Conservation (phyloP, 371 early-diverging fungal genomes). For the Haplosporangium sp. region DNA sequence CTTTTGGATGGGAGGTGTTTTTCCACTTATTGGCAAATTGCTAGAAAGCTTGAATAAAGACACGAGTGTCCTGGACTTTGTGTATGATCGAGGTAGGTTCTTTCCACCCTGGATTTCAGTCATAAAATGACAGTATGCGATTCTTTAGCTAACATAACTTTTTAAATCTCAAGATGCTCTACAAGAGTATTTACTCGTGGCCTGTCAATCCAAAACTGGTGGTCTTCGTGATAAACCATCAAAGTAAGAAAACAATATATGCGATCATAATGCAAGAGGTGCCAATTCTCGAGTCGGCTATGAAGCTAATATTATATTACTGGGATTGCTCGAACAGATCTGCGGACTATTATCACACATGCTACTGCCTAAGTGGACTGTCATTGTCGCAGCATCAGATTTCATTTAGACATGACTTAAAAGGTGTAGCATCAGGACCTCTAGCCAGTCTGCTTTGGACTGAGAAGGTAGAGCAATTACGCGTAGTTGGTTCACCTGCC, state of each 20-base stretch:
- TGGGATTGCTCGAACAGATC: conserved; percentile 52
- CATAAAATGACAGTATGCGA: not conserved
- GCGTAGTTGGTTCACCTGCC: conserved; percentile 63
- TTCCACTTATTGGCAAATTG: conserved; percentile 76
- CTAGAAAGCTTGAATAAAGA: conserved; percentile 24
- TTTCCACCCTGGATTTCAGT: not conserved
- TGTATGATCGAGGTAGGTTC: conserved; percentile 68
- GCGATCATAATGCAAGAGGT: not conserved
- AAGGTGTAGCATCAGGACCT: conserved; percentile 41
- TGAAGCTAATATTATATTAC: not conserved
- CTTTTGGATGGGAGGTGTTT: conserved; percentile 95
- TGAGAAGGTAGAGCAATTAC: conserved; percentile 55
- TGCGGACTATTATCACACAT: conserved; percentile 96
- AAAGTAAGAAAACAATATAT: conserved; percentile 63
- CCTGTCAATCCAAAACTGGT: conserved; percentile 86
- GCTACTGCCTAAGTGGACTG: conserved; percentile 92
- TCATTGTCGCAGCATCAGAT: conserved; percentile 72
- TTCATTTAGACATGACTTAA: conserved; percentile 53
- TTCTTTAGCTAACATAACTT: not conserved
- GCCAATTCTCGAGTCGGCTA: not conserved
- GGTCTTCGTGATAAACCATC: conserved; percentile 95
- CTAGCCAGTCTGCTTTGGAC: conserved; percentile 52
- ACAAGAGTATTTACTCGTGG: conserved; percentile 88
- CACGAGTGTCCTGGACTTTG: conserved; percentile 27
- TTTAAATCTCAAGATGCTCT: conserved; percentile 65